Percentiles rank a stretch among this genome's conserved stretches.
Conservation (phyloP, 2,329 filamentous ascomycete species). For the Monosporascus sp. region DNA sequence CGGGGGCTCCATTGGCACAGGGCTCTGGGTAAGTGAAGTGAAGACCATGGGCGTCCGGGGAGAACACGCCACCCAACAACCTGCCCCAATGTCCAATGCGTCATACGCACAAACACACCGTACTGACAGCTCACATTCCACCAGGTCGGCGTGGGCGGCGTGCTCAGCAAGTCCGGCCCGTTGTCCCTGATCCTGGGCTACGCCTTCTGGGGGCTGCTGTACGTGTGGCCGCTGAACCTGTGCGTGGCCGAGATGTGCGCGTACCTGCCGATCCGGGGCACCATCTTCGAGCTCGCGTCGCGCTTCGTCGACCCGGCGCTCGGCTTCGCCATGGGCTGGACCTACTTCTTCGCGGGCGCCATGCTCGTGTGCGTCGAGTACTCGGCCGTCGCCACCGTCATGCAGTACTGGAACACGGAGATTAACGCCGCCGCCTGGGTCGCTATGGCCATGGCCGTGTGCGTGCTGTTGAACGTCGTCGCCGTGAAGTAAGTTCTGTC, state of each 20-base stretch:
- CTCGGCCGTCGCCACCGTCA: conserved; percentile 39
- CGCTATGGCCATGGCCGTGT: conserved; percentile 40
- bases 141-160: conserved; percentile 37
- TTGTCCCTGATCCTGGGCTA: conserved; percentile 41
- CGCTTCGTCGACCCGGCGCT: conserved; percentile 53
- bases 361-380: conserved; percentile 43
- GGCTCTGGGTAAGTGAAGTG: conserved; percentile 30
- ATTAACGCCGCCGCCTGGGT: conserved; percentile 46
- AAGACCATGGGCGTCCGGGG: too few relatives aligned
- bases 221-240: conserved; percentile 40
- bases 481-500: conserved; percentile 34
- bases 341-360: conserved; percentile 43
- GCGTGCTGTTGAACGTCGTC: conserved; percentile 42
- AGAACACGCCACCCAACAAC: too few relatives aligned
- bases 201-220: conserved; percentile 38
- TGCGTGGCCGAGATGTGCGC: conserved; percentile 54
- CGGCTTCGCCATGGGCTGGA: conserved; percentile 51
- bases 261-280: conserved; percentile 49
- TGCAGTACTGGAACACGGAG: conserved; percentile 38
- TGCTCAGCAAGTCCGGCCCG: conserved; percentile 37
- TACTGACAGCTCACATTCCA: not conserved
- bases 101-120: not conserved
- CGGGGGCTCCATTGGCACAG: conserved; percentile 41
- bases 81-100: too few relatives aligned
- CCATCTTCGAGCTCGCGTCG: conserved; percentile 50